Percentiles rank a stretch among this genome's conserved stretches.
Evolutionary conservation across 495 filamentous ascomycete species (phyloP).

Genomic region (Physcia stellaris): DNA sequence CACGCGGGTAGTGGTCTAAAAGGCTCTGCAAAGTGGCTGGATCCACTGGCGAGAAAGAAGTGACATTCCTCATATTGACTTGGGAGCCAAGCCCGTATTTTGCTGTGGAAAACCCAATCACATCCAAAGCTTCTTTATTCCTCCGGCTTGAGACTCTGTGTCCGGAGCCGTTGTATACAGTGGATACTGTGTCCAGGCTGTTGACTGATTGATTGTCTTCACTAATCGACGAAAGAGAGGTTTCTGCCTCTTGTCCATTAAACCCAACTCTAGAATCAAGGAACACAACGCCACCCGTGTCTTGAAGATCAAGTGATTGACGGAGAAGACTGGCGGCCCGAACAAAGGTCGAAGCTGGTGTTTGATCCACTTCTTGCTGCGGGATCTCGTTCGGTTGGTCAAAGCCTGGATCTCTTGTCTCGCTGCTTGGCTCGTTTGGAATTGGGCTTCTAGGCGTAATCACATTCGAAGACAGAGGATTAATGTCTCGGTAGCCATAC

Average conservation of each 20-base stretch:
- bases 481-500: not conserved
- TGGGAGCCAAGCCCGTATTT: slow-evolving; percentile 3
- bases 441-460: not conserved
- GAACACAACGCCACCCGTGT: slow-evolving; percentile 40
- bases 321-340: slow-evolving; percentile 44
- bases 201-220: not conserved
- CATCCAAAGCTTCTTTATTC: too few relatives aligned
- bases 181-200: too few relatives aligned
- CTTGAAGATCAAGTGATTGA: slow-evolving; percentile 38
- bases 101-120: slow-evolving; percentile 16
- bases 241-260: not conserved
- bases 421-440: not conserved
- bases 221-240: not conserved
- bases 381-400: slow-evolving; percentile 6
- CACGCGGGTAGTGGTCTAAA: slow-evolving; percentile 44
- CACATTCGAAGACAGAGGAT: not conserved
- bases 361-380: slow-evolving; percentile 5
- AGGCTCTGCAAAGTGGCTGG: slow-evolving; percentile 35
- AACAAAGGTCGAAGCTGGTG: slow-evolving; percentile 33
- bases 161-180: too few relatives aligned
- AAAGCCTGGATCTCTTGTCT: not conserved
- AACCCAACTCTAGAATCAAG: slow-evolving; percentile 21
- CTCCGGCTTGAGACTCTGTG: too few relatives aligned
- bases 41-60: slow-evolving; percentile 20
- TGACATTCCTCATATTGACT: slow-evolving; percentile 5